Conservation (phyloP, 108 stramenopile genomes). For the Aurantiochytrium sp. region DNA sequence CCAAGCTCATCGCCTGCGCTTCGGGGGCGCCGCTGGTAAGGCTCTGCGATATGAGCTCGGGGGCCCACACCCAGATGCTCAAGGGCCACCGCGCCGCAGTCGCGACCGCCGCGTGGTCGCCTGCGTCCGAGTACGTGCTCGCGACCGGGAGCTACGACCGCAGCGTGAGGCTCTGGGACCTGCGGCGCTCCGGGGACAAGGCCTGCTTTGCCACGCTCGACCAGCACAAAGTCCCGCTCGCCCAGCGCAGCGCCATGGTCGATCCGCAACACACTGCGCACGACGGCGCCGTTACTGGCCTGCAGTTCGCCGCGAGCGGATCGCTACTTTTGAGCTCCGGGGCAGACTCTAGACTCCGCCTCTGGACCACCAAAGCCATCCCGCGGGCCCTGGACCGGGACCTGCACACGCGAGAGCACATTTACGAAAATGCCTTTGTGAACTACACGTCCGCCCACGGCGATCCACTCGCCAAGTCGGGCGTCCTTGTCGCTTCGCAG, state of each 20-base stretch:
- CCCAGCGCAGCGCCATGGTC: neutral
- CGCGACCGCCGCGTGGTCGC: neutral
- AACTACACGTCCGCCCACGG: neutral
- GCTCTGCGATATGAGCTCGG: neutral
- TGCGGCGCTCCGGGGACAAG: neutral
- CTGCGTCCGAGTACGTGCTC: neutral
- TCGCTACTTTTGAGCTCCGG: neutral
- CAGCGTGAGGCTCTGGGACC: neutral
- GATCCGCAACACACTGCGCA: neutral
- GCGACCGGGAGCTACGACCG: neutral
- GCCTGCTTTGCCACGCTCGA: constrained; percentile 9
- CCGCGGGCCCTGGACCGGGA: neutral
- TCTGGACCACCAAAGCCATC: neutral
- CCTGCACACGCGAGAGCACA: neutral
- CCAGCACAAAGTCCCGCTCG: neutral
- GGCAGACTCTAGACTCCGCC: neutral
- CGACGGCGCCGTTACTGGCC: constrained; percentile 5
- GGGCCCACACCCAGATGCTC: neutral
- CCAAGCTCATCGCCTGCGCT: neutral
- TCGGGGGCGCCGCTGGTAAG: neutral
- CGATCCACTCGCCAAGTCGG: neutral
- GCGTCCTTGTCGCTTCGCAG: neutral
- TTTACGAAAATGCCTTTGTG: constrained; percentile 1
- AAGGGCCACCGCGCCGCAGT: neutral
- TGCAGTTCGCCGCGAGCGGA: neutral